Evolutionary conservation across 2,329 filamentous ascomycete genomes (phyloP), one percentile per base, ranked within the genome.

Genomic region (Aspergillus fischeri): DNA sequence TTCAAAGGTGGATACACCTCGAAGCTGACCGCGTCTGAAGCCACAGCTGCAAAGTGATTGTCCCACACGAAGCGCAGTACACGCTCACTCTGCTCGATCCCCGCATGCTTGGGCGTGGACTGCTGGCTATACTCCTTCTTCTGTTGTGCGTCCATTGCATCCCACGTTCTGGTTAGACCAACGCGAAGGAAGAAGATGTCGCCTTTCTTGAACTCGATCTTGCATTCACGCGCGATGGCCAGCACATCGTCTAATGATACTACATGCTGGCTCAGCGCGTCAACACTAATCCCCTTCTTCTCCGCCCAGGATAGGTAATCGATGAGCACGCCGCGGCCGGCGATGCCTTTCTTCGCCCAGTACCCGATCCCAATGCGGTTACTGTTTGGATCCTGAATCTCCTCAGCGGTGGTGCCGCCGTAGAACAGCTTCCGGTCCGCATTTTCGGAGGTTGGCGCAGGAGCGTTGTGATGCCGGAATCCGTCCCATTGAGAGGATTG

Each of bases 1-100:
- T 70, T 60, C 11, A 70, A 44, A 17, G 71, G 57, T 7, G 78
- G 77, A 63, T 78, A 81, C 3, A 79, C 79, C 65, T 86, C 84
- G 61, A 84, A 82, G 7, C 77, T 79, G n/a, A 84, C 80, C 42
- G 80, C 79, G 57, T 87, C 85, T 1, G 83, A 83, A 0, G 81
- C 84, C 1, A 86, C 79, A 1, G 84, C 84, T 0, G 82, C 75
- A 66, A 87, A 86, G 49, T 80, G 77, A 55, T 80, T 75, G 54
- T 86, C 80, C 83, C 84, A 86, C 21, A 86, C 71, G 77, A 84
- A 87, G 14, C 78, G 74, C 7, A 85, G 73, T 10, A 80, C 71
- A 3, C 69, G 70, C 63, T 75, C 72, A 20, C 69, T 74, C 60
- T 75, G 73, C 61, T 75, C 73, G 20, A 75, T 66, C 0, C 73